These are phyloP conservation scores for Eucalyptus curtisii DNA, from an alignment of 345 rosid genomes.

Conservation along the genomic window DNA sequence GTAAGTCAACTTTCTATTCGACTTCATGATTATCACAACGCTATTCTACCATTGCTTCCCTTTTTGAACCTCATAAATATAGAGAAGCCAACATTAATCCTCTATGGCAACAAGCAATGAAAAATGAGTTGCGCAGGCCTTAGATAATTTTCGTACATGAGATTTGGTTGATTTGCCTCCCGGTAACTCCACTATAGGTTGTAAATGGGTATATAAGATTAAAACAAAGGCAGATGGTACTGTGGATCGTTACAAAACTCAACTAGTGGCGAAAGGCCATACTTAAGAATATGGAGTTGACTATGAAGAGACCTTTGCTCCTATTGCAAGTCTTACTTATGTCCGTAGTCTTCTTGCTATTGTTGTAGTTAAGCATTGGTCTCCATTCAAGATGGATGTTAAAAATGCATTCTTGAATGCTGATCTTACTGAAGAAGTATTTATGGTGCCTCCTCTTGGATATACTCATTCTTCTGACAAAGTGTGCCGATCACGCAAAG, in stretches of 20 bases:
- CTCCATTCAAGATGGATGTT: neutral
- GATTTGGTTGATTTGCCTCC: neutral
- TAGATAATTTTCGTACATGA: too few species aligned
- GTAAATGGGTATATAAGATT: neutral
- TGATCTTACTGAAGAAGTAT: neutral
- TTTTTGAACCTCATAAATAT: neutral
- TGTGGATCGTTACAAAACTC: fast-evolving
- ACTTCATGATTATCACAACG: too few species aligned
- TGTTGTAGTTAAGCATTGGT: fast-evolving
- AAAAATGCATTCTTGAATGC: neutral
- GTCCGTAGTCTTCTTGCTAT: fast-evolving
- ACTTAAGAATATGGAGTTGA: neutral
- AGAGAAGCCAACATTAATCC: neutral
- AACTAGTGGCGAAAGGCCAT: neutral
- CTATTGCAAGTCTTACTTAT: neutral
- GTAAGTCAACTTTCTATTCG: too few species aligned
- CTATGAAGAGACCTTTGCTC: neutral
- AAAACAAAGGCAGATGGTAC: neutral
- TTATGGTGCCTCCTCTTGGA: neutral
- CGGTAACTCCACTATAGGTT: fast-evolving
- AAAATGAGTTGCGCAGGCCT: too few species aligned
- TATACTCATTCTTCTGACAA: neutral
- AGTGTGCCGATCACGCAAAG: fast-evolving
- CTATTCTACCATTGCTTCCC: neutral
- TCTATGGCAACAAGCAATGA: neutral